phyloP scores from a whole-genome alignment of 2,329 filamentous ascomycete genomes.

The Penicillium aurantiogriseum region DNA sequence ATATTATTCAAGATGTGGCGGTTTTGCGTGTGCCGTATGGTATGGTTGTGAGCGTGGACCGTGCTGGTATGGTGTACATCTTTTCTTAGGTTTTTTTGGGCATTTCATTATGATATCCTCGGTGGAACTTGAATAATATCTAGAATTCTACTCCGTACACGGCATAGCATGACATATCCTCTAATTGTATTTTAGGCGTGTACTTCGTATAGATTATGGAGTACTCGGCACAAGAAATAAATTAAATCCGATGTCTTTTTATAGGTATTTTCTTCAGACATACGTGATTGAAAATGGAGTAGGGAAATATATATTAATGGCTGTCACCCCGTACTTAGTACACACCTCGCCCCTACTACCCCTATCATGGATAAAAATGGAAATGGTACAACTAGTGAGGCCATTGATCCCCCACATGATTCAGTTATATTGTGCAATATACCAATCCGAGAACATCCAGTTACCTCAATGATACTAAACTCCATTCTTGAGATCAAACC shows the following conservation, averaged over 20 bases:
- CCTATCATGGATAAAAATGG: background rate
- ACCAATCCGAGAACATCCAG: background rate
- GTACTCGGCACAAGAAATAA: background rate
- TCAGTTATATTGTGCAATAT: background rate
- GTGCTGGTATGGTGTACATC: slow-evolving; percentile 85
- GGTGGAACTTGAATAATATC: background rate
- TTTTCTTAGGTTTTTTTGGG: slow-evolving; percentile 50
- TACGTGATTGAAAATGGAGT: background rate
- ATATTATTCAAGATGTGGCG: slow-evolving; percentile 84
- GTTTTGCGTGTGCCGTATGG: slow-evolving; percentile 84
- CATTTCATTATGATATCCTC: background rate
- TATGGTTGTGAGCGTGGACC: slow-evolving; percentile 88
- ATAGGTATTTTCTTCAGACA: background rate
- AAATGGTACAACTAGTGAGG: background rate
- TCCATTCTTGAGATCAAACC: background rate
- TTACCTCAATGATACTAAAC: background rate
- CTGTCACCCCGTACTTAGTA: background rate
- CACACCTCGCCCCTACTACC: background rate
- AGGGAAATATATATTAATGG: background rate
- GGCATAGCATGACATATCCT: background rate
- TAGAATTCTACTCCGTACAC: background rate
- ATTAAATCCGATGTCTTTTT: background rate
- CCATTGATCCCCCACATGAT: background rate
- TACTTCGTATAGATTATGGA: background rate
- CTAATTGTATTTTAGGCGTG: background rate